phyloP scores from a whole-genome alignment of 257 asterid genomes.

The Perilla frutescens region DNA sequence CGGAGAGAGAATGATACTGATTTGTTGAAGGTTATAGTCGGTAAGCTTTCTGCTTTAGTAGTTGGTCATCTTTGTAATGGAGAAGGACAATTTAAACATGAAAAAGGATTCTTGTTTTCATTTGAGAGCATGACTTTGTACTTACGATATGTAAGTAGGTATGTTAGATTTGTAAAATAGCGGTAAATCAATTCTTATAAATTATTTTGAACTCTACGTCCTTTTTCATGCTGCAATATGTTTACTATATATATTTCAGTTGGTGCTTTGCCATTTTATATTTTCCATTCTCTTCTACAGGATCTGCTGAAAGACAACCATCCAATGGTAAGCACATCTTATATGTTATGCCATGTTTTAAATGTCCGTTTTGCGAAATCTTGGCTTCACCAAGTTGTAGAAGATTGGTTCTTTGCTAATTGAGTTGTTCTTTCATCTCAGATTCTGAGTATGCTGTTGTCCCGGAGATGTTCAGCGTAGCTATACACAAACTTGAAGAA shows the following conservation, averaged over 20 bases:
- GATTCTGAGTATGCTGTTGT: constrained; percentile 54
- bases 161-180: not conserved
- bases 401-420: constrained; percentile 37
- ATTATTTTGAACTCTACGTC: constrained; percentile 17
- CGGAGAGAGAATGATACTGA: constrained; percentile 45
- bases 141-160: constrained; percentile 5
- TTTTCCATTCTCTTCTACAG: constrained; percentile 47
- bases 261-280: constrained; percentile 35
- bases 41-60: constrained; percentile 51
- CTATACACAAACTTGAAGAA: constrained; percentile 76
- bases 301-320: constrained; percentile 49
- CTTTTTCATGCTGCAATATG: constrained; percentile 29
- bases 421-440: constrained; percentile 49
- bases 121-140: constrained; percentile 28
- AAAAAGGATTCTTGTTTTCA: not conserved
- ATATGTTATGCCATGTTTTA: constrained; percentile 34
- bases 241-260: not conserved
- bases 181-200: constrained; percentile 20
- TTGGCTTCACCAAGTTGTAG: constrained; percentile 40
- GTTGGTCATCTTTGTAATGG: constrained; percentile 21
- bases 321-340: constrained; percentile 43
- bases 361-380: constrained; percentile 36
- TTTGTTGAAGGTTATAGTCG: constrained; percentile 62
- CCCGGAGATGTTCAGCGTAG: constrained; percentile 48
- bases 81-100: not conserved